Evolutionary conservation across 1,139 yeast genomes (phyloP).

Genomic region (Pichia sp.): DNA sequence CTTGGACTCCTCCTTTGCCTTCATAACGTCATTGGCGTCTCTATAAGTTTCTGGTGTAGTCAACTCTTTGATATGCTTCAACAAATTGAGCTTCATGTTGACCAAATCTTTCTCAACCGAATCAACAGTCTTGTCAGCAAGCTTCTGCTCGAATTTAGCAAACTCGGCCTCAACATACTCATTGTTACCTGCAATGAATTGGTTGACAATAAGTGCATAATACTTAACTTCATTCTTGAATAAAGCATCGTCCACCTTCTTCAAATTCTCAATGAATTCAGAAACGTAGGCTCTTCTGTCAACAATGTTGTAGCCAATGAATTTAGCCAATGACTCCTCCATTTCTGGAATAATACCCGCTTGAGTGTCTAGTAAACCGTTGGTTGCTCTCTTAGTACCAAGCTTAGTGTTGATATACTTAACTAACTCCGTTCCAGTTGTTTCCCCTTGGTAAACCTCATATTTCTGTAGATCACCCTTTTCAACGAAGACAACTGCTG

Average conservation of each 20-base stretch:
- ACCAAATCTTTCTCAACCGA: slow-evolving; percentile 40
- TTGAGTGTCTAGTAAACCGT: slow-evolving; percentile 46
- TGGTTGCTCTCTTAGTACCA: slow-evolving; percentile 48
- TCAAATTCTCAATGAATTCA: slow-evolving; percentile 28
- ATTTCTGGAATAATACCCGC: slow-evolving; percentile 52
- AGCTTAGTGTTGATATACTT: slow-evolving; percentile 47
- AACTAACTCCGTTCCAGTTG: slow-evolving; percentile 43
- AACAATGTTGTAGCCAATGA: slow-evolving; percentile 26
- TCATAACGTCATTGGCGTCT: slow-evolving; percentile 15
- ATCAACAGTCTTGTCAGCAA: slow-evolving; percentile 29
- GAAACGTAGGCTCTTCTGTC: slow-evolving; percentile 30
- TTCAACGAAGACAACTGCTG: slow-evolving; percentile 50
- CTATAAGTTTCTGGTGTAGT: slow-evolving; percentile 22
- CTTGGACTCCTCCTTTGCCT: slow-evolving; percentile 11
- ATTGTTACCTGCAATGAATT: slow-evolving; percentile 45
- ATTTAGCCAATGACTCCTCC: slow-evolving; percentile 37
- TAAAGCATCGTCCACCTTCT: slow-evolving; percentile 25
- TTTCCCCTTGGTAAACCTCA: slow-evolving; percentile 38
- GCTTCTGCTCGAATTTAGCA: slow-evolving; percentile 45
- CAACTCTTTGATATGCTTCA: slow-evolving; percentile 34
- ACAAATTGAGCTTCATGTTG: slow-evolving; percentile 46
- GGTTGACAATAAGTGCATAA: slow-evolving; percentile 49
- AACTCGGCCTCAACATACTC: slow-evolving; percentile 49
- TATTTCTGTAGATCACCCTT: slow-evolving; percentile 43
- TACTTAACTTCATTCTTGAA: slow-evolving; percentile 34